Percentiles rank a stretch among this genome's conserved stretches.
These are phyloP conservation scores for Chiua virens DNA, from an alignment of 768 basidiomycete species.

Conservation along the genomic window DNA sequence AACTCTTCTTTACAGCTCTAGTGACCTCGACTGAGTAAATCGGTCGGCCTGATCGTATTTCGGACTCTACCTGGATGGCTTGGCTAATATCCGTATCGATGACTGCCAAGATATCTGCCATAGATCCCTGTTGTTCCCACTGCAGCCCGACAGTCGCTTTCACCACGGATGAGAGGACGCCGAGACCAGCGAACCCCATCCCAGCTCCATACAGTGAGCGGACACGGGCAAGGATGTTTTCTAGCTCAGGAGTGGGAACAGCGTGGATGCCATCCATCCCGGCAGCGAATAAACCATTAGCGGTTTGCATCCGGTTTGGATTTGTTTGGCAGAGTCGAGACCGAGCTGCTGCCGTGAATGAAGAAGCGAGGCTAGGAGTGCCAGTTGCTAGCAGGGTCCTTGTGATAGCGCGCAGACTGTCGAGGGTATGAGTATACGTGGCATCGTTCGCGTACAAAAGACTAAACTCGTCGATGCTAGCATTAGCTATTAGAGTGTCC, in stretches of 20 bases:
- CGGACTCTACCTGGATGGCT: conserved; percentile 60
- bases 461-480: conserved; percentile 70
- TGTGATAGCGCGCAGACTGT: conserved; percentile 71
- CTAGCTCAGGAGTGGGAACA: conserved; percentile 52
- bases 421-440: conserved; percentile 11
- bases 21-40: conserved; percentile 17
- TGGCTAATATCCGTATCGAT: conserved; percentile 80
- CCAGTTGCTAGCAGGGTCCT: conserved; percentile 71
- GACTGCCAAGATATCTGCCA: conserved; percentile 57
- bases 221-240: conserved; percentile 52
- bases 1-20: conserved; percentile 78
- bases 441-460: conserved; percentile 7
- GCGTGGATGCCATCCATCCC: conserved; percentile 41
- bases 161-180: conserved; percentile 58
- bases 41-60: not conserved
- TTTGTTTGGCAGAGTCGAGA: conserved; percentile 54
- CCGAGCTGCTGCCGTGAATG: conserved; percentile 68
- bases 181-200: conserved; percentile 67
- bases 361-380: conserved; percentile 57
- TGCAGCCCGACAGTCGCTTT: conserved; percentile 57
- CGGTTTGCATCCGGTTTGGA: conserved; percentile 35
- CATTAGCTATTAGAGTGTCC: conserved; percentile 79
- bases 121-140: conserved; percentile 62
- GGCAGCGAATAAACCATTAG: conserved; percentile 47
- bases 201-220: conserved; percentile 77